Conservation (phyloP, 805 yeast species). For the Hanseniaspora nectarophila region DNA sequence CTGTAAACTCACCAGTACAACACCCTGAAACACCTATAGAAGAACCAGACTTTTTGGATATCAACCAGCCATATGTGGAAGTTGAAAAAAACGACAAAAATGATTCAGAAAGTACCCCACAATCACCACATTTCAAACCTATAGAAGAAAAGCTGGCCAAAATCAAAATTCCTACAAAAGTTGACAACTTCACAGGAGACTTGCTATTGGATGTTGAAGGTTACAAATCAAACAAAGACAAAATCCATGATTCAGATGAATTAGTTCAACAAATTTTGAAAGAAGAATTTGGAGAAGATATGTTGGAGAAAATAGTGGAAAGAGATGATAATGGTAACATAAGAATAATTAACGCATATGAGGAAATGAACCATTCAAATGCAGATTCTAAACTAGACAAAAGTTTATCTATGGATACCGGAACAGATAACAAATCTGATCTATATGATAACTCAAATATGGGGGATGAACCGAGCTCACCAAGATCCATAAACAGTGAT, state of each 20-base stretch:
- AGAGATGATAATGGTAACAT: constrained; percentile 61
- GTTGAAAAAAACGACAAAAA: not conserved
- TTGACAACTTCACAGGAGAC: constrained; percentile 74
- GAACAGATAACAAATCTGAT: constrained; percentile 16
- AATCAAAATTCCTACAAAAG: constrained; percentile 73
- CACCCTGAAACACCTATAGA: constrained; percentile 18
- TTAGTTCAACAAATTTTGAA: constrained; percentile 57
- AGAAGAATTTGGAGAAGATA: constrained; percentile 57
- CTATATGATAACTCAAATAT: constrained; percentile 14
- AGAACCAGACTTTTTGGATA: constrained; percentile 29
- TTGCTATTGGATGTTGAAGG: constrained; percentile 89
- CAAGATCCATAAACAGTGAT: constrained; percentile 13
- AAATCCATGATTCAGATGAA: constrained; percentile 64
- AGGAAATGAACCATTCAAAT: constrained; percentile 8
- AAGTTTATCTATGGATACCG: constrained; percentile 15
- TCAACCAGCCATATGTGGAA: constrained; percentile 17
- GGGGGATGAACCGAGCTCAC: not conserved
- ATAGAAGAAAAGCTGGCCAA: constrained; percentile 53
- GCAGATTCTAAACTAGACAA: constrained; percentile 15
- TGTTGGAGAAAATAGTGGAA: constrained; percentile 34
- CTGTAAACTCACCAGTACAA: constrained; percentile 48
- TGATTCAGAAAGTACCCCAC: constrained; percentile 15
- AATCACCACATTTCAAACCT: constrained; percentile 24
- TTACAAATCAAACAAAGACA: constrained; percentile 74
- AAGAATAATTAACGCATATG: constrained; percentile 34